A percentile compares a stretch with the other conserved stretches of the same genome.
phyloP scores from a whole-genome alignment of 306 rosid genomes.

The Lathyrus tuberosus region DNA sequence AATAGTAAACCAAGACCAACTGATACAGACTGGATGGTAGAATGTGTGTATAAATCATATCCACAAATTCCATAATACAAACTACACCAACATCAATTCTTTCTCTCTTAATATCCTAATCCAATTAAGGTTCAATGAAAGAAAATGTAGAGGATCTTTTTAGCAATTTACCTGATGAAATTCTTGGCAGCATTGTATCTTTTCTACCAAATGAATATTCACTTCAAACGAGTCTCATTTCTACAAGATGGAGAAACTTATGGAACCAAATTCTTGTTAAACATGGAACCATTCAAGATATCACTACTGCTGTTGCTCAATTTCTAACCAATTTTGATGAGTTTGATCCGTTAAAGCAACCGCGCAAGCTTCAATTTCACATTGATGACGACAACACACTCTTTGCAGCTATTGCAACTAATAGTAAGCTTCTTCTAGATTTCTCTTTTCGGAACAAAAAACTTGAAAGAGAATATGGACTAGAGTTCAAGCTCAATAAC shows the following conservation, averaged over 20 bases:
- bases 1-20: too few relatives aligned
- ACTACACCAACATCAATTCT: neutral
- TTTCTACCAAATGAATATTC: conserved; percentile 70
- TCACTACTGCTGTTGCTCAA: conserved; percentile 37
- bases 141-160: conserved; percentile 26
- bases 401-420: conserved; percentile 52
- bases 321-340: conserved; percentile 54
- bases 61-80: neutral
- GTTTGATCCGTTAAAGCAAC: conserved; percentile 55
- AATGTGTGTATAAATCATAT: conserved; percentile 5
- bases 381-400: conserved; percentile 46
- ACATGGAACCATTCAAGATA: conserved; percentile 48
- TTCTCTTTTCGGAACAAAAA: conserved; percentile 45
- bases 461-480: conserved; percentile 38
- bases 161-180: conserved; percentile 46
- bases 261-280: conserved; percentile 61
- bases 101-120: neutral
- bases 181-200: conserved; percentile 57
- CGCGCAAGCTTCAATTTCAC: conserved; percentile 61
- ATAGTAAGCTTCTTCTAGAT: conserved; percentile 63
- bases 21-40: too few relatives aligned
- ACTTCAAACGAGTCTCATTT: conserved; percentile 65
- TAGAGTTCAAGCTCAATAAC: conserved; percentile 45
- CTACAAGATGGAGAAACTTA: conserved; percentile 65
- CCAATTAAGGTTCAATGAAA: conserved; percentile 25